Conservation (phyloP, 768 basidiomycete species). For the Leccinum subgranulosum region DNA sequence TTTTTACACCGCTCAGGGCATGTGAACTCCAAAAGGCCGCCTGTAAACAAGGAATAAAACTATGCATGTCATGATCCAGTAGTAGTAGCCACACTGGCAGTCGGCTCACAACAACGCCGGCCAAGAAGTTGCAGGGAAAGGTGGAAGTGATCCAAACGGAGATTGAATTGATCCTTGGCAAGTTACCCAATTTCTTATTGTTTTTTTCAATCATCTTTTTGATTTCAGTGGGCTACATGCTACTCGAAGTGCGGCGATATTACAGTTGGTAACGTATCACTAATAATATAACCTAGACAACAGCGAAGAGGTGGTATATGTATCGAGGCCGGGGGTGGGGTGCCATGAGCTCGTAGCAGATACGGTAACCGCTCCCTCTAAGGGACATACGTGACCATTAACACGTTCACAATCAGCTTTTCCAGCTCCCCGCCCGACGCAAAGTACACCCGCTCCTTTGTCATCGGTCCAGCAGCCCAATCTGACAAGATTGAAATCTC, state of each 20-base stretch:
- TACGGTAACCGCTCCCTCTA: constrained; percentile 29
- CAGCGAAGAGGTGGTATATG: not conserved
- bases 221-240: constrained; percentile 9
- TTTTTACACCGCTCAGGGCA: not conserved
- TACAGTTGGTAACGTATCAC: constrained; percentile 11
- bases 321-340: not conserved
- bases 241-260: not conserved
- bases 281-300: constrained; percentile 3
- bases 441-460: constrained; percentile 69
- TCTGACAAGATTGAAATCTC: constrained; percentile 63
- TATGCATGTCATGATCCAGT: not conserved
- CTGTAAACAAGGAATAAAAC: not conserved
- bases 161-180: not conserved
- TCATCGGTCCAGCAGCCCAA: constrained; percentile 42
- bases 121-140: too few species aligned
- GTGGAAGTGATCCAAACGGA: not conserved
- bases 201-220: not conserved
- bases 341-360: not conserved
- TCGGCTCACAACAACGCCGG: not conserved
- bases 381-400: constrained; percentile 68
- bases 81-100: not conserved
- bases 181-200: not conserved
- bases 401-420: constrained; percentile 72
- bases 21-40: not conserved
- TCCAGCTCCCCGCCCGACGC: constrained; percentile 64